Evolutionary conservation across 2,329 filamentous ascomycete species (phyloP), one percentile per base, ranked within the genome.

Genomic region (Chaetomiaceae sp.): DNA sequence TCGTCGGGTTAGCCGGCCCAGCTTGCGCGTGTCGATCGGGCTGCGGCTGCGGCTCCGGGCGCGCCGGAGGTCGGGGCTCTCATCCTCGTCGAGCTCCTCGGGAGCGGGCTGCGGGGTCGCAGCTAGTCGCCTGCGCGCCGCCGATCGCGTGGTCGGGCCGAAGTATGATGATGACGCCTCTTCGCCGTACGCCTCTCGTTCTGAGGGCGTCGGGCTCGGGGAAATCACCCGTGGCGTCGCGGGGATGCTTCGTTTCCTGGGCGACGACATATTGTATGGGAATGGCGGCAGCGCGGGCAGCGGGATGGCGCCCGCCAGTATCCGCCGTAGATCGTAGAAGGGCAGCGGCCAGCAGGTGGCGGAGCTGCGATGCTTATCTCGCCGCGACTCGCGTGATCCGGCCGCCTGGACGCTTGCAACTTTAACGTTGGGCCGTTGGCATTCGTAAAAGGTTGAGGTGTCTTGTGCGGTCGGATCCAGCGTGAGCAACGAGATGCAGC

Each of bases 141-240:
- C 83, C 27, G 88, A 91, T 58, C 88, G 81, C 51, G 88, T 94
- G 51, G 82, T 74, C 6, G 88, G 88, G 9, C 81, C 85, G 54
- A 79, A 81, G 66, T 94, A 78, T 3, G 38, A 38, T 4, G 49
- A 39, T 1, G 56, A 83, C 22, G 22, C 6, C 51, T 76, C 75
- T 62, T 83, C 76, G 55, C 73, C 65, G 53, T 52, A 59, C 34
- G 73, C 69, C 52, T 72, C 73, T 26, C 63, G 64, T 47, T 83
- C 80, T 18, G 80, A 83, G 1, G 81, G 81, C 2, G 85, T 84
- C 33, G 90, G 89, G 45, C 88, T 93, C 33, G 90, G 89, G 11
- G 88, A 94, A 57, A 93, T 94, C 57, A 96, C 86, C 61, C 88
- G 84, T 60, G 89, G 89, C 47, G 85, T 93, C 47, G 78, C 77